Base-by-base conservation (phyloP, 2,329 filamentous ascomycete genomes). In the Ceratocystis diversiconidia region DNA sequence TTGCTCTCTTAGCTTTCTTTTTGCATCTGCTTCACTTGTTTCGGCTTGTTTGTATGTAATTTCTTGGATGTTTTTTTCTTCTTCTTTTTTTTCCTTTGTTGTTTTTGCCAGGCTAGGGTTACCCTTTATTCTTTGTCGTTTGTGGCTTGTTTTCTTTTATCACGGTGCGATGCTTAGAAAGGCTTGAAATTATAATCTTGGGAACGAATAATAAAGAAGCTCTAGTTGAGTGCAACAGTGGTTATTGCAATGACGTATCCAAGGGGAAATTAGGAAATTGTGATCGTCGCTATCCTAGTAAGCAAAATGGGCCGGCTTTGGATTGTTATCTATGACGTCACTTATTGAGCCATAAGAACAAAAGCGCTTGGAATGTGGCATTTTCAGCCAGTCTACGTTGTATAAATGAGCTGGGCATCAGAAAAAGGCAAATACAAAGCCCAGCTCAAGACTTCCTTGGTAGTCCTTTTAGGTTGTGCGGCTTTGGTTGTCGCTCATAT, bases 401-500 rank as follows among this genome's bases (percentile, higher is more conserved):
- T 28, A 60, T 30, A 30, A 8, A 59, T 25, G 25, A 41, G 36
- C 22, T 5, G 22, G 10, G 41, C 25, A 12, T n/a, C 30, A n/a
- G 12, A n/a, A 46, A 19, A 17, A 19, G 19, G n/a, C 7, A 41
- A 36, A 3, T 15, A 63, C 7, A 57, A 25, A 19, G 44, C 4
- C 7, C 1, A 12, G n/a, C 15, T 62, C 12, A 62, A 5, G 41
- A 44, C 6, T 44, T n/a, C 12, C n/a, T 22, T n/a, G 41, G 46
- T 17, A 4, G 41, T 7, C 19, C 50, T 32, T 62, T 64, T n/a
- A 59, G 36, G 41, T 60, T 67, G 48, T 63, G 48, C 60, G 48
- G 64, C 55, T 68, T 68, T 36, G 79, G 79, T 73, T 90, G 82
- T 74, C 86, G 88, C 75, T 92, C 89, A 72, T 92, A 92, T 1